These are phyloP conservation scores for Cercospora brassicicola DNA, from an alignment of 2,329 filamentous ascomycete species.

Conservation along the genomic window DNA sequence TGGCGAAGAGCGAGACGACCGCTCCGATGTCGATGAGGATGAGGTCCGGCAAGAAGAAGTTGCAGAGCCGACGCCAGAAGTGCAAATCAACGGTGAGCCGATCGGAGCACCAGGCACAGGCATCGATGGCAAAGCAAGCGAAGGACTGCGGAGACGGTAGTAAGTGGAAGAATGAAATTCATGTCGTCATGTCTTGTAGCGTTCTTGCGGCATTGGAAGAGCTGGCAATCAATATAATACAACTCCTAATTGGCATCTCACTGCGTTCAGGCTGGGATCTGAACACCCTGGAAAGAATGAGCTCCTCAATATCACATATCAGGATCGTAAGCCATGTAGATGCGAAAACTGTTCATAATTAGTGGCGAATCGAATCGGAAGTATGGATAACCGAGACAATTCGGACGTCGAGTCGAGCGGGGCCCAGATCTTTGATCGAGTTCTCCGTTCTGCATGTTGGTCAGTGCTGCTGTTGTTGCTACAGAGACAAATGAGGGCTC, in stretches of 20 bases:
- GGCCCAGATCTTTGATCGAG: not conserved
- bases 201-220: not conserved
- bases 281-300: not conserved
- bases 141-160: slow-evolving; percentile 19
- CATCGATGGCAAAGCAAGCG: slow-evolving; percentile 12
- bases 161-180: not conserved
- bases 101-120: slow-evolving; percentile 24
- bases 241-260: not conserved
- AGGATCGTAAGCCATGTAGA: not conserved
- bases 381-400: not conserved
- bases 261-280: not conserved
- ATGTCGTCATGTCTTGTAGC: not conserved
- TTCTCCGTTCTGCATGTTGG: not conserved
- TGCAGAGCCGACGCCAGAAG: slow-evolving; percentile 28
- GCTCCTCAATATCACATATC: not conserved
- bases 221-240: not conserved
- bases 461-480: not conserved
- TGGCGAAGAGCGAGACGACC: slow-evolving; percentile 65
- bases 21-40: slow-evolving; percentile 70
- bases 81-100: slow-evolving; percentile 26
- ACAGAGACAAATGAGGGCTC: not conserved
- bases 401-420: not conserved
- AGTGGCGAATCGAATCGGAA: not conserved
- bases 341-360: not conserved
- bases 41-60: slow-evolving; percentile 48